Evolutionary conservation across 352 stramenopile species (phyloP).

Genomic region (Phytophthora fragariae): DNA sequence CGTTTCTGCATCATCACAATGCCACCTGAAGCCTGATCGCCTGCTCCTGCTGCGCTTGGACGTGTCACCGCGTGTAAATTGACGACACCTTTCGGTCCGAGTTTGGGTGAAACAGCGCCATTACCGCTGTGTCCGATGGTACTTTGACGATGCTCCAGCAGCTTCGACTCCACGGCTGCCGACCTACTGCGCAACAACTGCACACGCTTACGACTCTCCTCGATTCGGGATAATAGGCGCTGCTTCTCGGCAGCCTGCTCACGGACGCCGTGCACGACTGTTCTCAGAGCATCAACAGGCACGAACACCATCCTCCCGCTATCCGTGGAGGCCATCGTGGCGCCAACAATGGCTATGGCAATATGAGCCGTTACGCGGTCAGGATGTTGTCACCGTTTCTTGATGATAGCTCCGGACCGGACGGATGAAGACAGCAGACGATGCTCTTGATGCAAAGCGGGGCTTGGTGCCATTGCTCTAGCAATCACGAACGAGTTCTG

Average conservation of each 20-base stretch:
- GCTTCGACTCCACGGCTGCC: conserved; percentile 51
- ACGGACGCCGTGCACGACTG: conserved; percentile 45
- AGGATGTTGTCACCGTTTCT: neutral
- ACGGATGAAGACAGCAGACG: too few relatives aligned
- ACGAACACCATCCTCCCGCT: conserved; percentile 45
- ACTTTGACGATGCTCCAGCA: conserved; percentile 57
- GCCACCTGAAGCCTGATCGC: conserved; percentile 23
- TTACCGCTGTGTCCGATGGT: conserved; percentile 19
- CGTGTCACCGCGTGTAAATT: neutral
- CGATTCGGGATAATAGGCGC: conserved; percentile 42
- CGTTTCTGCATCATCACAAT: conserved; percentile 54
- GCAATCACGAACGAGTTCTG: too few relatives aligned
- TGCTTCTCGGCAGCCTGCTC: conserved; percentile 51
- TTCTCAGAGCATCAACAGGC: conserved; percentile 49
- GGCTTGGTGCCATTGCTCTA: too few relatives aligned
- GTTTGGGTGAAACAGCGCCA: conserved; percentile 1
- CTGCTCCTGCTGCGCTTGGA: neutral
- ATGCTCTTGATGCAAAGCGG: too few relatives aligned
- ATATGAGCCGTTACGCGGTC: conserved; percentile 1
- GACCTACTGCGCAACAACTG: conserved; percentile 49
- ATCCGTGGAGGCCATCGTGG: conserved; percentile 16
- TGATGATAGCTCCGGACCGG: neutral
- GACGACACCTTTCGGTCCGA: neutral
- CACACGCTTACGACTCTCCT: conserved; percentile 48
- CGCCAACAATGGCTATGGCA: neutral